Base-by-base conservation (phyloP, 2,329 filamentous ascomycete species). In the Xylaria sp. region DNA sequence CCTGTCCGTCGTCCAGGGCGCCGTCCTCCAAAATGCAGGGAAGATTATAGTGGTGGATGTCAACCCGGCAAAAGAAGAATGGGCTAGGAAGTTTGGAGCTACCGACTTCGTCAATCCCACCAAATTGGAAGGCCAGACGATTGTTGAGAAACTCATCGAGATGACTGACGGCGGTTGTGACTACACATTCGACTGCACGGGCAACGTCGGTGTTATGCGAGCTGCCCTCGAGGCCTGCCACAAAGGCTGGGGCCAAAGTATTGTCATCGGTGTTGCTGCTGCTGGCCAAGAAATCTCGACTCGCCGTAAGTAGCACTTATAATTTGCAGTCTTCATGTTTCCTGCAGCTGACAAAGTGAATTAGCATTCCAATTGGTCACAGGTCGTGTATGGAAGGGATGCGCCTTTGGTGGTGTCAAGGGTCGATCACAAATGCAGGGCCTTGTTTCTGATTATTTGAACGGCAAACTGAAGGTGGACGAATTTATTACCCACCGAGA, bases 121-220 rank as follows among this genome's bases (percentile, higher is more conserved):
- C 66, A 90, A 95, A 81, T 84, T 95, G 69, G 85, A 88, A 73
- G 87, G 86, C 70, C 91, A 95, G 86, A 93, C 87, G 67, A 92
- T 98, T 73, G 93, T 96, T 76, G 93, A 97, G 77, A 91, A 95
- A 84, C 87, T 99, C 71, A 89, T 98, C 73, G 95, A 98, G 82
- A 94, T 98, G 91, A 99, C 96, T 1, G 96, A 98, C 76, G 96
- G 96, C 72, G 96, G 96, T 58, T 97, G 94, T 79, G 96, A 99
- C 84, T 98, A 97, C 85, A 99, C 96, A 56, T 99, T 99, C 79
- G 96, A 99, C 85, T 98, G 96, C 87, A 99, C 96, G 6, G 96
- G 96, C 67, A 98, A 98, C 77, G 94, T 98, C 60, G 88, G 90
- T 73, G 96, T 99, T 63, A 99, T 78, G 96, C 88, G 96, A 70